Percentiles rank a stretch among this genome's conserved stretches.
Conservation (phyloP, 768 basidiomycete genomes). For the Tylopilus subfusipes region DNA sequence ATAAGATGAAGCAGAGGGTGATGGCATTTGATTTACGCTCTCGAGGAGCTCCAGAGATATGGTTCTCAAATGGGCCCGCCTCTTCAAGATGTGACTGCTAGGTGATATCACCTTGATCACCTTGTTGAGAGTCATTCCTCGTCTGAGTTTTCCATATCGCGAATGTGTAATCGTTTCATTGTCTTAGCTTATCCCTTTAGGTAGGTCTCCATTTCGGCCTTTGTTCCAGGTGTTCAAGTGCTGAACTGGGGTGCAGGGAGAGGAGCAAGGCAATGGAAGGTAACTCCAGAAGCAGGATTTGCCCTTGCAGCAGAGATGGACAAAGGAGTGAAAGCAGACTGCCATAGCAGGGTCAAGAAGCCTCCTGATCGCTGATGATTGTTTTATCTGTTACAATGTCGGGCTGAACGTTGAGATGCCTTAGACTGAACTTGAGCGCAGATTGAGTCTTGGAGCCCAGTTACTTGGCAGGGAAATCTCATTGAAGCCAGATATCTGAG, state of each 20-base stretch:
- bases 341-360: constrained; percentile 56
- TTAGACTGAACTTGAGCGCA: too few species aligned
- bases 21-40: constrained; percentile 42
- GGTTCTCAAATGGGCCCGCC: constrained; percentile 69
- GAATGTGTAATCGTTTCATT: constrained; percentile 56
- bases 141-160: constrained; percentile 48
- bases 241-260: constrained; percentile 31
- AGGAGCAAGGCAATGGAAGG: constrained; percentile 35
- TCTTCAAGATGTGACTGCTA: constrained; percentile 71
- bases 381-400: too few species aligned
- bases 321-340: constrained; percentile 40
- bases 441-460: too few species aligned
- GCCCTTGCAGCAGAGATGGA: constrained; percentile 34
- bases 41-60: constrained; percentile 64
- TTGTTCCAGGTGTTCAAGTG: constrained; percentile 30
- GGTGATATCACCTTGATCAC: constrained; percentile 70
- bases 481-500: too few species aligned
- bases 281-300: constrained; percentile 32
- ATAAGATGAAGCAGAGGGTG: constrained; percentile 36
- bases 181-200: constrained; percentile 57
- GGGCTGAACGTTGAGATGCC: too few species aligned
- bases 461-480: too few species aligned
- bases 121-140: constrained; percentile 51
- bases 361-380: constrained; percentile 45
- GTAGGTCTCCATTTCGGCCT: constrained; percentile 35